phyloP scores from a whole-genome alignment of 345 rosid species.

The Erucastrum elatum region DNA sequence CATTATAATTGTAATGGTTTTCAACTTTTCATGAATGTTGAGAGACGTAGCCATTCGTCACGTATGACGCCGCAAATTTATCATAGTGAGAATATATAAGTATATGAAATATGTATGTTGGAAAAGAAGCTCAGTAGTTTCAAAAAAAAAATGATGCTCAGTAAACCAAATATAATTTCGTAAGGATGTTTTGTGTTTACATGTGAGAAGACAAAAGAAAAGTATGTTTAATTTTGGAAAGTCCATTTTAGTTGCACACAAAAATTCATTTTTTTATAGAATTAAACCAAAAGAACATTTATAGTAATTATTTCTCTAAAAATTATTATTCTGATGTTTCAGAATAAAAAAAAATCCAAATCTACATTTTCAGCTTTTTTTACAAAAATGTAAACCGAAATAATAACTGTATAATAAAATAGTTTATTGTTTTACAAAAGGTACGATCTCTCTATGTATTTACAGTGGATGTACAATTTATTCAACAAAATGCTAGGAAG shows the following conservation, averaged over 20 bases:
- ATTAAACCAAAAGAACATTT: not conserved
- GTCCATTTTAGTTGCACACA: not conserved
- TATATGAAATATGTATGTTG: not conserved
- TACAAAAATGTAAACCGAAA: not conserved
- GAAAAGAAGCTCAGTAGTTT: not conserved
- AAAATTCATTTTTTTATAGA: not conserved
- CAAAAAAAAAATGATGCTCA: not conserved
- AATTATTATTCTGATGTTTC: not conserved
- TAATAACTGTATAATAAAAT: not conserved
- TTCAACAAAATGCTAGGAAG: not conserved
- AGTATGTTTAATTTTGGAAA: not conserved
- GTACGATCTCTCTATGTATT: not conserved
- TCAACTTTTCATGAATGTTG: slow-evolving; percentile 16
- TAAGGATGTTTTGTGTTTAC: slow-evolving; percentile 11
- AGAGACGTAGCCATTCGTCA: slow-evolving; percentile 25
- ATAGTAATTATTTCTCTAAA: not conserved
- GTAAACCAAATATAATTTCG: not conserved
- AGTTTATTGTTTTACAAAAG: too few relatives aligned
- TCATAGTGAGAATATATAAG: not conserved
- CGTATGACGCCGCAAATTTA: slow-evolving; percentile 14
- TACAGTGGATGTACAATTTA: not conserved
- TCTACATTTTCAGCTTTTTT: not conserved
- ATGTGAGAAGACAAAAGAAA: not conserved
- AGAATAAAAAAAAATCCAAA: not conserved
- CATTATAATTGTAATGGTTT: not conserved